Evolutionary conservation across 805 yeast genomes (phyloP).

Genomic region (Lachancea mirantina): DNA sequence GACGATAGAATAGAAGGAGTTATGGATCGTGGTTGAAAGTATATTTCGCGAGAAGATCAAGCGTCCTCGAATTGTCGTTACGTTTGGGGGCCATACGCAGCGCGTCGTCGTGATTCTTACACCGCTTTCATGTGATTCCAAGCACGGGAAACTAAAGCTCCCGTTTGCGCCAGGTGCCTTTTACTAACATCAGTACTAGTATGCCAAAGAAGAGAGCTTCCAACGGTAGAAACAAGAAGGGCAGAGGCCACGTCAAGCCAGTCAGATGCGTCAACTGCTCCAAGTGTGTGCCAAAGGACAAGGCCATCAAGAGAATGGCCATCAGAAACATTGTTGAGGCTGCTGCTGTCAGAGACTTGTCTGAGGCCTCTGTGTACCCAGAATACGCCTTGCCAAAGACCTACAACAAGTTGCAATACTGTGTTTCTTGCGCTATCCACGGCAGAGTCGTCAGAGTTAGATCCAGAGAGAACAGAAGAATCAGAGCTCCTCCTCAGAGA

Average conservation of each 20-base stretch:
- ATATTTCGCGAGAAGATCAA: too few species aligned
- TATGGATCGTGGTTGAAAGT: too few species aligned
- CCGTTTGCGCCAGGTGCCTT: not conserved
- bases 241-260: conserved; percentile 99
- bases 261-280: conserved; percentile 99
- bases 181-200: conserved; percentile 25
- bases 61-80: too few species aligned
- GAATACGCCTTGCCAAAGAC: conserved; percentile 99
- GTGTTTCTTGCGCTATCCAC: conserved; percentile 99
- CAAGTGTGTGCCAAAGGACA: conserved; percentile 99
- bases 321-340: conserved; percentile 99
- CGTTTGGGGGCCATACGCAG: too few species aligned
- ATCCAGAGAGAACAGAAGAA: conserved; percentile 97
- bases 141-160: too few species aligned
- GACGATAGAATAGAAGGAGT: too few species aligned
- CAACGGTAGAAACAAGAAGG: conserved; percentile 99
- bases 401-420: conserved; percentile 99
- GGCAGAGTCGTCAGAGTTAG: conserved; percentile 99
- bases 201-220: conserved; percentile 99
- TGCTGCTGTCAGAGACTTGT: conserved; percentile 99
- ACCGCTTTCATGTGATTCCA: too few species aligned
- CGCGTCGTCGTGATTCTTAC: too few species aligned
- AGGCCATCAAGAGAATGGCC: conserved; percentile 99
- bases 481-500: conserved; percentile 98
- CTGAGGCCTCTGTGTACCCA: conserved; percentile 98